A percentile compares a stretch with the other conserved stretches of the same genome.
Conservation (phyloP, 1,139 yeast genomes). For the Candida pseudocylindracea region DNA sequence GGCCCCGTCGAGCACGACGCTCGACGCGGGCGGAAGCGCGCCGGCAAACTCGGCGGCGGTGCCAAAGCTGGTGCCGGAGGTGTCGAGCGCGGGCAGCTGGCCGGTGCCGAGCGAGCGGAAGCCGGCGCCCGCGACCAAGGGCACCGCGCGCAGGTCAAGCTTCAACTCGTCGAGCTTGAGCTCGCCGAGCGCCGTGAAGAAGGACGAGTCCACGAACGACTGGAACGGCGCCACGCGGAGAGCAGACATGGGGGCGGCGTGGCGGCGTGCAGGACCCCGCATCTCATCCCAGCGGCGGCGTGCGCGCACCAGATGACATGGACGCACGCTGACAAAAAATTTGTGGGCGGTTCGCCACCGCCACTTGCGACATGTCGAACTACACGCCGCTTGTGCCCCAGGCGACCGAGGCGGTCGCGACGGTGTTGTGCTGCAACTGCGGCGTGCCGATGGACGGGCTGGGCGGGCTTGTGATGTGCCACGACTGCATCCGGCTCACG, state of each 20-base stretch:
- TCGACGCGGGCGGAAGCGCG: conserved; percentile 1
- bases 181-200: conserved; percentile 52
- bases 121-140: conserved; percentile 8
- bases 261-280: no score
- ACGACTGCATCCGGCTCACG: conserved; percentile 86
- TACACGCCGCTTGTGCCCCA: no score
- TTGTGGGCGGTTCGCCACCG: no score
- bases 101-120: conserved; percentile 16
- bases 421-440: conserved; percentile 56
- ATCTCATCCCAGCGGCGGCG: no score
- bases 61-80: conserved; percentile 21
- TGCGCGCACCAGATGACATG: no score
- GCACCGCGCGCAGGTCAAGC: conserved; percentile 17
- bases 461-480: conserved; percentile 84
- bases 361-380: no score
- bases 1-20: conserved; percentile 4
- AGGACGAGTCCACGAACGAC: conserved; percentile 69
- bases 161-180: conserved; percentile 46
- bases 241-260: no score
- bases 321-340: no score
- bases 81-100: conserved; percentile 15
- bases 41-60: conserved; percentile 1
- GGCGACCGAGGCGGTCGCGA: not conserved
- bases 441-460: conserved; percentile 98
- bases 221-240: conserved; percentile 17